phyloP scores from a whole-genome alignment of 352 stramenopile genomes.

The Phytophthora cactorum region DNA sequence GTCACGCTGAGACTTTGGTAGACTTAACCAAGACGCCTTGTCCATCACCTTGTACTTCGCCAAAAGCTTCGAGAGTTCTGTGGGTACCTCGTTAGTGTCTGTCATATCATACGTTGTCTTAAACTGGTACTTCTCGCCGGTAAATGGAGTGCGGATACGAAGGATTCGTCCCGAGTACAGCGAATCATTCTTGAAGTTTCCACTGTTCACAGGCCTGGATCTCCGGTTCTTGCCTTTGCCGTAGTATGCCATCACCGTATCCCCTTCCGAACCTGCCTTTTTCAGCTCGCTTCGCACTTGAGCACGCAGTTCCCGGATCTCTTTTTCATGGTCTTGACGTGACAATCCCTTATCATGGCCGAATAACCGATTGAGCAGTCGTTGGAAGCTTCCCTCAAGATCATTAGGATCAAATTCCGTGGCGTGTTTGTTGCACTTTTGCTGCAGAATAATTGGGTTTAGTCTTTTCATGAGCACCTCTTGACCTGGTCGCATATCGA shows the following conservation, averaged over 20 bases:
- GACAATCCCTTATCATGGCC: slow-evolving; percentile 46
- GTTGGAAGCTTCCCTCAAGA: slow-evolving; percentile 76
- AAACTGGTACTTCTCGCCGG: slow-evolving; percentile 51
- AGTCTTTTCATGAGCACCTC: slow-evolving; percentile 63
- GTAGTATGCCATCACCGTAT: slow-evolving; percentile 72
- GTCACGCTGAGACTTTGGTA: slow-evolving; percentile 56
- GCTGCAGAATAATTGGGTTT: slow-evolving; percentile 57
- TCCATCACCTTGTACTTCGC: slow-evolving; percentile 58
- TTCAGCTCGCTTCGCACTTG: slow-evolving; percentile 67
- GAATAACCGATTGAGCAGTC: slow-evolving; percentile 71
- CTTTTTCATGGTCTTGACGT: slow-evolving; percentile 49
- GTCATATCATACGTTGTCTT: slow-evolving; percentile 48
- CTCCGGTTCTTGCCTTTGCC: slow-evolving; percentile 54
- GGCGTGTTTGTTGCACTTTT: slow-evolving; percentile 67
- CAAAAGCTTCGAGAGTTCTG: slow-evolving; percentile 43
- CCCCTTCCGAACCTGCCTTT: slow-evolving; percentile 44
- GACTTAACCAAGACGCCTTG: slow-evolving; percentile 55
- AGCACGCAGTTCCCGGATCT: slow-evolving; percentile 44
- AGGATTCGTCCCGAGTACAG: slow-evolving; percentile 62
- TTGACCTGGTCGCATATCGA: slow-evolving; percentile 60
- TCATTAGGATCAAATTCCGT: slow-evolving; percentile 66
- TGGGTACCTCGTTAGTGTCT: slow-evolving; percentile 38
- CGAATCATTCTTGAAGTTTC: slow-evolving; percentile 50
- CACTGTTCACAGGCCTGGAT: slow-evolving; percentile 47
- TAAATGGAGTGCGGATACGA: slow-evolving; percentile 63